Conservation (phyloP, 2,329 filamentous ascomycete genomes). For the Neopestalotiopsis clavispora region DNA sequence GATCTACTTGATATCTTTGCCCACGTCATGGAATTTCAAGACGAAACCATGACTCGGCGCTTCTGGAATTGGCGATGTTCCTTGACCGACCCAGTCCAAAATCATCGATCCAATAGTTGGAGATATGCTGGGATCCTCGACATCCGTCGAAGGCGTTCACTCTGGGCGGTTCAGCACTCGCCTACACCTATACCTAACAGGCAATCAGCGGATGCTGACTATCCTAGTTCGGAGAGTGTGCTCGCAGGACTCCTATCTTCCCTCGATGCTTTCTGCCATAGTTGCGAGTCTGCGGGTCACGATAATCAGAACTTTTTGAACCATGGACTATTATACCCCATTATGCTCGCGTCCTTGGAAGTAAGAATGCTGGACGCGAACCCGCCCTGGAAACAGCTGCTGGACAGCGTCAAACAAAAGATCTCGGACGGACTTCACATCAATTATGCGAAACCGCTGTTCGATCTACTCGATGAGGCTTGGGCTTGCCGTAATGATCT, state of each 20-base stretch:
- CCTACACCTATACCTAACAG: not conserved
- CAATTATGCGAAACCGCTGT: not conserved
- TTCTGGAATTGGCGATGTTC: conserved; percentile 4
- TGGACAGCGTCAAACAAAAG: not conserved
- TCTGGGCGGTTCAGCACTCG: not conserved
- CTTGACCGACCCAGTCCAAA: not conserved
- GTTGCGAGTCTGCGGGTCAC: not conserved
- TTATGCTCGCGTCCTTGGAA: not conserved
- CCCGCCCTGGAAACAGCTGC: not conserved
- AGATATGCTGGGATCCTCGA: conserved; percentile 10
- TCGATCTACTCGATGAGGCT: conserved; percentile 8
- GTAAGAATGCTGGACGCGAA: not conserved
- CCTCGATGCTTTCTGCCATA: not conserved
- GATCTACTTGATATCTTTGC: conserved; percentile 9
- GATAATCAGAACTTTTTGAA: not conserved
- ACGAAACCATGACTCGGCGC: not conserved
- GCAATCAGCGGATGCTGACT: not conserved
- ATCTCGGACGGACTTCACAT: not conserved
- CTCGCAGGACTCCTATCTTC: not conserved
- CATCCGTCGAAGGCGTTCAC: not conserved
- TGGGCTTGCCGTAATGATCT: not conserved
- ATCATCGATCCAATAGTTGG: conserved; percentile 4
- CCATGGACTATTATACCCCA: not conserved
- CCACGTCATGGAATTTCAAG: not conserved
- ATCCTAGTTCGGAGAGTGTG: not conserved